phyloP scores from a whole-genome alignment of 805 yeast genomes.

The Vanderwaltozyma polyspora region DNA sequence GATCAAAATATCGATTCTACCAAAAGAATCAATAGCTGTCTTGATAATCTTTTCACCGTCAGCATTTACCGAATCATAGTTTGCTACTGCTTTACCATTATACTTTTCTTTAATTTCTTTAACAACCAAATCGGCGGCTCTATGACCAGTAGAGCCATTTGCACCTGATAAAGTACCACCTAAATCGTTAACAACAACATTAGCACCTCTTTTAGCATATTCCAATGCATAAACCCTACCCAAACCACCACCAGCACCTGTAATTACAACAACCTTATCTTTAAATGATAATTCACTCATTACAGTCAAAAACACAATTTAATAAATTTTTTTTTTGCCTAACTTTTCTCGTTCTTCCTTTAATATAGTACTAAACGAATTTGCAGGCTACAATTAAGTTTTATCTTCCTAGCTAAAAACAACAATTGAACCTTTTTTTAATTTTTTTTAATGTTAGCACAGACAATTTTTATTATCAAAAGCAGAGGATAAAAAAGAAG shows the following conservation, averaged over 20 bases:
- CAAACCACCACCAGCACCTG: slow-evolving; percentile 97
- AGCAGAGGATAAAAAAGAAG: too few species aligned
- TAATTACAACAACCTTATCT: slow-evolving; percentile 81
- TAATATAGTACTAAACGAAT: too few species aligned
- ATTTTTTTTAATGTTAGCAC: too few species aligned
- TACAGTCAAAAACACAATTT: not conserved
- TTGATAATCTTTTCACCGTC: slow-evolving; percentile 77
- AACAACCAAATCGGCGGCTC: slow-evolving; percentile 84
- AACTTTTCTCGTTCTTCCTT: too few species aligned
- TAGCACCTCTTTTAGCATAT: slow-evolving; percentile 84
- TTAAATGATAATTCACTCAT: slow-evolving; percentile 39
- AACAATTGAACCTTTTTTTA: too few species aligned
- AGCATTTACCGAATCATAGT: slow-evolving; percentile 77
- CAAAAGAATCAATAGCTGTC: slow-evolving; percentile 78
- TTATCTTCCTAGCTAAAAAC: too few species aligned
- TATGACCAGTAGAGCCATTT: slow-evolving; percentile 33
- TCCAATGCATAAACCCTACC: slow-evolving; percentile 83
- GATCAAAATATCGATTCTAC: slow-evolving; percentile 77
- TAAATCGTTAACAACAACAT: slow-evolving; percentile 88
- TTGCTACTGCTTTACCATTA: slow-evolving; percentile 88
- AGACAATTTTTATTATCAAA: too few species aligned
- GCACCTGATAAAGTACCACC: slow-evolving; percentile 71
- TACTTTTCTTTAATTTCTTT: slow-evolving; percentile 54
- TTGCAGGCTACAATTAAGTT: too few species aligned
- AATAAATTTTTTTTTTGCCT: too few species aligned